Evolutionary conservation across 345 rosid genomes (phyloP), one percentile per base, ranked within the genome.

Genomic region (Adansonia digitata): DNA sequence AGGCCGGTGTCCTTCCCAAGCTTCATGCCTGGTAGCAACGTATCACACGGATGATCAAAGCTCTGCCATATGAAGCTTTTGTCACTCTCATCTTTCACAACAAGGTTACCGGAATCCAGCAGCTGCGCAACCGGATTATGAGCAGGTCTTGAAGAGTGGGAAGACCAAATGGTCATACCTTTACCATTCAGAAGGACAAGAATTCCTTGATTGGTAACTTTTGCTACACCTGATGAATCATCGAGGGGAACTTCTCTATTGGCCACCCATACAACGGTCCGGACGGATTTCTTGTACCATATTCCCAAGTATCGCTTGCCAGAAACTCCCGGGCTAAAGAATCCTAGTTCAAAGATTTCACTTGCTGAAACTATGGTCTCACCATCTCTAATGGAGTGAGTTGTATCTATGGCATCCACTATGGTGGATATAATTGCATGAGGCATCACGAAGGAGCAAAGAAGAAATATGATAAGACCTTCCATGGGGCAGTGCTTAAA

Each of bases 1-100:
- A n/a, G 22, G 8, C 64, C 64, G 0, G 18, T 59, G 27, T 53
- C 59, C 13, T 53, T 20, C 7, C 59, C 59, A 1, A 87, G 18
- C 69, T 82, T 88, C 86, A 88, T 84, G 18, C 74, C 86, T 0
- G 89, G 80, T 17, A 88, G 70, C 20, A 84, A 5, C 15, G 87
- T 82, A 66, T 84, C 77, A 13, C 78, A 72, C 1, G 85, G 89
- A 70, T 79, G 14, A 67, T 88, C 91, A 51, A 87, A 87, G 63
- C 89, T 85, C 74, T 85, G 86, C 91, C 89, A 85, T 14, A 87
- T 39, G 42, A 39, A 39, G 42, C 42, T 39, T 39, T 39, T 39
- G 42, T 7, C 10, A 4, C 42, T 39, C 42, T 39, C 42, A 7
- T 39, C 42, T 39, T 39, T 39, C 42, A 39, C 42, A 39, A 39